Evolutionary conservation across 345 rosid species (phyloP).

Genomic region (Chamaenerion angustifolium): DNA sequence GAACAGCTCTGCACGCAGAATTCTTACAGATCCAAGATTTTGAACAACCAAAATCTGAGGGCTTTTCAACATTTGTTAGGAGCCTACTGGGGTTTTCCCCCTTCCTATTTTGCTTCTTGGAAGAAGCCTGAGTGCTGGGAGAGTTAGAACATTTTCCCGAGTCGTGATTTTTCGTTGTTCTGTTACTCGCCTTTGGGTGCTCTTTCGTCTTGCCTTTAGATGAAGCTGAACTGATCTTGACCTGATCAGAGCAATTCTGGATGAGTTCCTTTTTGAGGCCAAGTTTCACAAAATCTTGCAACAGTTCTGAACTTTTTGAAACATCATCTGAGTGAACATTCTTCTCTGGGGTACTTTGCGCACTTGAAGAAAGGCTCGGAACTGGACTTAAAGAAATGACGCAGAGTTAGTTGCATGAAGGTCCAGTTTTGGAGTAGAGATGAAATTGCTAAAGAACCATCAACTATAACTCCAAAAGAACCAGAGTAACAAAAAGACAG

Average conservation of each 20-base stretch:
- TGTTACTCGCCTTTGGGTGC: slow-evolving; percentile 24
- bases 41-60: slow-evolving; percentile 33
- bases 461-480: no score
- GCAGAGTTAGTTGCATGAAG: slow-evolving; percentile 2
- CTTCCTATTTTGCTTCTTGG: slow-evolving; percentile 58
- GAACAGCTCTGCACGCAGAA: slow-evolving; percentile 58
- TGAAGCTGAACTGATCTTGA: slow-evolving; percentile 36
- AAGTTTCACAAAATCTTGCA: slow-evolving; percentile 43
- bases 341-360: slow-evolving; percentile 43
- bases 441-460: no score
- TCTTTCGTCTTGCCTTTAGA: slow-evolving; percentile 61
- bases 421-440: no score
- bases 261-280: slow-evolving; percentile 40
- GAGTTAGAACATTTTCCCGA: slow-evolving; percentile 25
- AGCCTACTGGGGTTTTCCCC: slow-evolving; percentile 49
- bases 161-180: slow-evolving; percentile 56
- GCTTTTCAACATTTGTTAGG: slow-evolving; percentile 24
- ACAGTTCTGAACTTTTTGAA: slow-evolving; percentile 43
- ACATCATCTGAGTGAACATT: slow-evolving; percentile 44
- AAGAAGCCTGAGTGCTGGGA: slow-evolving; percentile 26
- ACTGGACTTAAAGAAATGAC: background rate
- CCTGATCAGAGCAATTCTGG: slow-evolving; percentile 34
- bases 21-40: slow-evolving; percentile 72
- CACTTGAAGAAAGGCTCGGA: slow-evolving; percentile 35
- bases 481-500: no score